Conservation (phyloP, 177 flowering plant genomes). For the Telopea speciosissima region DNA sequence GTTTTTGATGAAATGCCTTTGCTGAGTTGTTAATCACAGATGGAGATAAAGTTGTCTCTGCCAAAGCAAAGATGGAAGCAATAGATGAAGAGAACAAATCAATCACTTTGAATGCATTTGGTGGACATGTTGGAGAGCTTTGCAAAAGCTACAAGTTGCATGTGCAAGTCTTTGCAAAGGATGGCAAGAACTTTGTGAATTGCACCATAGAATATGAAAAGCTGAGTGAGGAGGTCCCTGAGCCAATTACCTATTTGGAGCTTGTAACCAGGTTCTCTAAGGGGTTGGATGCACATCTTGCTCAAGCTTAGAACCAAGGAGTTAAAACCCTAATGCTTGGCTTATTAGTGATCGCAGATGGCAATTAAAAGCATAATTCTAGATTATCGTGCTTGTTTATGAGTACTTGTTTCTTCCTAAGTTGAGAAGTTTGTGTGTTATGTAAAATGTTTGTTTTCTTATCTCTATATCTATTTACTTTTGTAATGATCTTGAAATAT, state of each 20-base stretch:
- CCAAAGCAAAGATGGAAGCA: background rate
- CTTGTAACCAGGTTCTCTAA: background rate
- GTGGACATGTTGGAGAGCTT: background rate
- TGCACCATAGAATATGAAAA: background rate
- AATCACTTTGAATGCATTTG: background rate
- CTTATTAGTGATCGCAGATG: constrained; percentile 13
- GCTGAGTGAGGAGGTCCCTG: background rate
- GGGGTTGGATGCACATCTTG: background rate
- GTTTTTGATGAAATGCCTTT: no score
- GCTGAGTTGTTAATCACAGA: no score
- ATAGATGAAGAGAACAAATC: background rate
- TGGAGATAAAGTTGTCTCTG: no score
- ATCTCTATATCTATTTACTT: constrained; percentile 7
- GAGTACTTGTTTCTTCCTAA: no score
- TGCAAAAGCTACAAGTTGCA: background rate
- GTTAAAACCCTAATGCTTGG: no score
- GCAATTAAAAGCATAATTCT: no score
- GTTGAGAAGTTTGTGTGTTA: no score
- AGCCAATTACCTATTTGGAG: background rate
- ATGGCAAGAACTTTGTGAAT: background rate
- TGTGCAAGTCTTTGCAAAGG: background rate
- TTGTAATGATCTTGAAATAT: no score
- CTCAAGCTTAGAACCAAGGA: no score
- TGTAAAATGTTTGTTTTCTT: no score
- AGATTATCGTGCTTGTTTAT: no score